Evolutionary conservation across 2,329 filamentous ascomycete species (phyloP), one percentile per base, ranked within the genome.

Genomic region (Penicillium sp.): DNA sequence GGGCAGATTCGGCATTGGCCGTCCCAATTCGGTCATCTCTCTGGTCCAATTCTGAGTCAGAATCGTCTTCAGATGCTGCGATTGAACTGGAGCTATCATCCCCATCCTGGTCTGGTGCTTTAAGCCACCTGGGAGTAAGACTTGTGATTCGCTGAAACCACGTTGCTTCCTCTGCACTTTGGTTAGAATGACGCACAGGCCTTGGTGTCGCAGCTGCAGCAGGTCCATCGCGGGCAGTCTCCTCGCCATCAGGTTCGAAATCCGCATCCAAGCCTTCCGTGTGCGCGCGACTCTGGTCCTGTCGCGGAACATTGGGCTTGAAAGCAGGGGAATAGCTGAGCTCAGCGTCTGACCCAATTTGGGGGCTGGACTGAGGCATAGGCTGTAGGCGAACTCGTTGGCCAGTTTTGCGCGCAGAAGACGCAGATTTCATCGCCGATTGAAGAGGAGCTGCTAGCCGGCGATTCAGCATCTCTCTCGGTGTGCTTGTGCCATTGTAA

Each of bases 131-230:
- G 12, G 65, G 65, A 2, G 65, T 68, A 29, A 67, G 52, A 51
- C 56, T 66, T 25, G 63, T 62, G 24, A 68, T 62, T 50, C 51
- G 64, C 45, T 63, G 59, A 43, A 69, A 68, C 69, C 66, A 72
- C 49, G 67, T 66, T 52, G 66, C 63, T 44, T 59, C 58, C 45
- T 55, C 61, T n/a, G 42, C 53, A 33, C 56, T 51, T 32, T 36
- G 49, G 36, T 46, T 52, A 18, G 49, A 43, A 18, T 48, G 53
- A 25, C 41, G 57, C 38, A 50, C 36, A 42, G 43, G 53, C 26
- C 53, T 48, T 18, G 64, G 64, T 32, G 63, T 67, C 25, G 54
- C 47, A 25, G 53, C 43, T 18, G 53, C 45, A 18, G 52, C 43
- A 38, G 54, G 40, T 41, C 48, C 51, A 35, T 56, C 49, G 24